phyloP scores from a whole-genome alignment of 495 filamentous ascomycete genomes.

The Trichoderma reesei region DNA sequence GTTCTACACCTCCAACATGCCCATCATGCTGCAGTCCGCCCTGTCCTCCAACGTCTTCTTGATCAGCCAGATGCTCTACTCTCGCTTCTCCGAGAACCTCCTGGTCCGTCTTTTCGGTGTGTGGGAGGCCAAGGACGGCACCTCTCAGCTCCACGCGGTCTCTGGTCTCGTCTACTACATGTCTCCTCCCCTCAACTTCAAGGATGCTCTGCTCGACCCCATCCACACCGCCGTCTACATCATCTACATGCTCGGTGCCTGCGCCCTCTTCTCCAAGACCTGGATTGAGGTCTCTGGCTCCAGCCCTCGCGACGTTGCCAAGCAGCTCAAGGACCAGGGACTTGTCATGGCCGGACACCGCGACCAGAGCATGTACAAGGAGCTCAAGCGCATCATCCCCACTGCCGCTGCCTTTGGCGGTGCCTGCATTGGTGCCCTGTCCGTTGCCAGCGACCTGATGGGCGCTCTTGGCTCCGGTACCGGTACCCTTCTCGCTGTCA shows the following conservation, averaged over 20 bases:
- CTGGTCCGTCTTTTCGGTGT: conserved; percentile 92
- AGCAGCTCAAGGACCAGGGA: conserved; percentile 99
- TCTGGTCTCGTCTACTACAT: conserved; percentile 98
- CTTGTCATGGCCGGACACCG: conserved; percentile 99
- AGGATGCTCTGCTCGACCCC: conserved; percentile 88
- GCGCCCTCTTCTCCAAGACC: conserved; percentile 98
- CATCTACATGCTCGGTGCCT: conserved; percentile 92
- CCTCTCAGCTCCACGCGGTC: conserved; percentile 83
- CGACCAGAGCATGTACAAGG: conserved; percentile 99
- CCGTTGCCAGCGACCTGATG: conserved; percentile 88
- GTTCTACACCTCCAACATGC: conserved; percentile 91
- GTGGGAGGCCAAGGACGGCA: conserved; percentile 96
- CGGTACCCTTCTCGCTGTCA: conserved; percentile 95
- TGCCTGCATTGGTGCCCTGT: conserved; percentile 96
- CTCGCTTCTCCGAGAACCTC: conserved; percentile 95
- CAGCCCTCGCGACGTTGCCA: conserved; percentile 93
- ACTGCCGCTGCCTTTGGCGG: conserved; percentile 97
- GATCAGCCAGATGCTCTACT: conserved; percentile 98
- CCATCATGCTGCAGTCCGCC: conserved; percentile 98
- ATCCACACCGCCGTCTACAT: conserved; percentile 96
- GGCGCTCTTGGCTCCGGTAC: conserved; percentile 95
- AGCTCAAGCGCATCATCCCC: conserved; percentile 97
- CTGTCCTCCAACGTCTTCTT: conserved; percentile 98
- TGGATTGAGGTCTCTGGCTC: conserved; percentile 99
- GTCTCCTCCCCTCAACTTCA: conserved; percentile 96